Percentiles rank a stretch among this genome's conserved stretches.
phyloP scores from a whole-genome alignment of 2,329 filamentous ascomycete species.

The Colletotrichum sidae region DNA sequence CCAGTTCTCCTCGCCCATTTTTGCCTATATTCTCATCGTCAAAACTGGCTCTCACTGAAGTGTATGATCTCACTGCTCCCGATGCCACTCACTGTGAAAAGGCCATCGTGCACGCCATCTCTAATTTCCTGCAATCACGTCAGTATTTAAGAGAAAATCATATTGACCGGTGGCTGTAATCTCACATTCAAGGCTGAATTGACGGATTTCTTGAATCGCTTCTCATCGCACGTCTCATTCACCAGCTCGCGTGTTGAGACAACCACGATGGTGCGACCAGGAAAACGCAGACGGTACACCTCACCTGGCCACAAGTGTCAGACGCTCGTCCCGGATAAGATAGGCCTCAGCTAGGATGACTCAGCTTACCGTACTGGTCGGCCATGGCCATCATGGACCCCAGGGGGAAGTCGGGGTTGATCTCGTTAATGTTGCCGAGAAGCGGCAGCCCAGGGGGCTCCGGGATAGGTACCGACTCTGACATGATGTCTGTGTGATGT shows the following conservation, averaged over 20 bases:
- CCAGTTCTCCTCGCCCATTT: constrained; percentile 39
- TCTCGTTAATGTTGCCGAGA: constrained; percentile 73
- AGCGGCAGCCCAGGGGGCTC: constrained; percentile 72
- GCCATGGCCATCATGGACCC: constrained; percentile 68
- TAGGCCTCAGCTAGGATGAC: constrained; percentile 3
- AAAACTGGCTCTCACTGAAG: neutral
- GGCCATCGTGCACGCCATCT: constrained; percentile 61
- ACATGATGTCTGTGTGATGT: constrained; percentile 19
- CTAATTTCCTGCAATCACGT: constrained; percentile 59
- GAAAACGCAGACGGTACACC: constrained; percentile 69
- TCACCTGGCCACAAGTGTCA: constrained; percentile 55
- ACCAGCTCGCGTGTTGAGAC: constrained; percentile 66
- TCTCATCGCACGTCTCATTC: constrained; percentile 74
- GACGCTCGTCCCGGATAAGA: neutral
- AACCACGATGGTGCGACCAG: constrained; percentile 60
- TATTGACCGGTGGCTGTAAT: neutral
- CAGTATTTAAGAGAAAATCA: neutral
- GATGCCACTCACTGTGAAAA: constrained; percentile 38
- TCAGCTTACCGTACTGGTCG: constrained; percentile 70
- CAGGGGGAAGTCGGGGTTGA: constrained; percentile 69
- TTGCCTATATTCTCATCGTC: constrained; percentile 19
- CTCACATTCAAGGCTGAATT: constrained; percentile 53
- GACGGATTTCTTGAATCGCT: constrained; percentile 71
- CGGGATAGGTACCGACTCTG: constrained; percentile 35
- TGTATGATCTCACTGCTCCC: neutral